Percentiles rank a stretch among this genome's conserved stretches.
Evolutionary conservation across 768 basidiomycete species (phyloP).

Genomic region (Kwoniella dejecticola): DNA sequence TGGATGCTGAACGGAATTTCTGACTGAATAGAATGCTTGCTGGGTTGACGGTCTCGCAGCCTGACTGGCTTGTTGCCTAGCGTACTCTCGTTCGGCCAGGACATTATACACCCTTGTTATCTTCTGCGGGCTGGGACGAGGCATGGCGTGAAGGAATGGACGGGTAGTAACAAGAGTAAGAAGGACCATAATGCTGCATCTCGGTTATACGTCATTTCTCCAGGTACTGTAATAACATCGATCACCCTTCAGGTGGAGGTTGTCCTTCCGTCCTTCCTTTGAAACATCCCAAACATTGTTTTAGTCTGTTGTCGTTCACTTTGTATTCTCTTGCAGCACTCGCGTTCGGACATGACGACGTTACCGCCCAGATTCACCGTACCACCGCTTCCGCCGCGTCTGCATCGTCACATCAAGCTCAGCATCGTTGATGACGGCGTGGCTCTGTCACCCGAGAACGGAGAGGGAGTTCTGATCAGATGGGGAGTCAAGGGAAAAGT

Average conservation of each 20-base stretch:
- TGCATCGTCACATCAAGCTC: slow-evolving; percentile 44
- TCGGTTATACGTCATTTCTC: background rate
- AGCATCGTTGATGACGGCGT: slow-evolving; percentile 39
- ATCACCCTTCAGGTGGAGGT: slow-evolving; percentile 1
- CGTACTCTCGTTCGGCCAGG: slow-evolving; percentile 13
- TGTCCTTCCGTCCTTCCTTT: background rate
- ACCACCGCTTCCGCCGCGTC: slow-evolving; percentile 47
- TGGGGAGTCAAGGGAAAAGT: slow-evolving; percentile 45
- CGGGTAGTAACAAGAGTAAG: background rate
- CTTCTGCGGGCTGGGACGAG: slow-evolving; percentile 35
- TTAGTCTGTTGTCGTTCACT: background rate
- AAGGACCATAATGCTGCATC: too few species aligned
- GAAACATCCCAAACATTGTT: background rate
- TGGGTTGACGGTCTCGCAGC: background rate
- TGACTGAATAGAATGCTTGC: slow-evolving; percentile 41
- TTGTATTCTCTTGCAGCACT: background rate
- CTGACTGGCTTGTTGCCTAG: slow-evolving; percentile 2
- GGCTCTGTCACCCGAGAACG: slow-evolving; percentile 21
- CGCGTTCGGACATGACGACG: slow-evolving; percentile 1
- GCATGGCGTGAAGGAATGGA: slow-evolving; percentile 31
- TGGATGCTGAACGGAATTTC: slow-evolving; percentile 28
- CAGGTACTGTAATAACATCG: background rate
- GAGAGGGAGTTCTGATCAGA: slow-evolving; percentile 34
- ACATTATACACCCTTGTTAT: slow-evolving; percentile 11
- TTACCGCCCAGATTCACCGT: slow-evolving; percentile 46